Evolutionary conservation across 2,329 filamentous ascomycete genomes (phyloP).

Genomic region (Neurospora crassa): DNA sequence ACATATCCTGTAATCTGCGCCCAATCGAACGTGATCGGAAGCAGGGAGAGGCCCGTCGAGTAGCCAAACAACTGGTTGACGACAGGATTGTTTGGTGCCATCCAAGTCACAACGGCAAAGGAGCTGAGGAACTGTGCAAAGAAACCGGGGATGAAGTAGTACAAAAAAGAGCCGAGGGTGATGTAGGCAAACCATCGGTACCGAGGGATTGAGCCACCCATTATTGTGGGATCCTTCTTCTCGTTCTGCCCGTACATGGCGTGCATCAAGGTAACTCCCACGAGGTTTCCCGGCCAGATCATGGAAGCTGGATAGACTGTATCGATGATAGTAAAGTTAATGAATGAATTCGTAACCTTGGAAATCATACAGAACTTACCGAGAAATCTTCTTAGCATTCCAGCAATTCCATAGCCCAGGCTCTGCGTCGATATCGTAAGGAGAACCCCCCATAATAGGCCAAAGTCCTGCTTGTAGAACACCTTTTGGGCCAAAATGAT

Average conservation of each 20-base stretch:
- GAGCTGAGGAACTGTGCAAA: slow-evolving; percentile 60
- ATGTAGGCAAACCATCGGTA: slow-evolving; percentile 55
- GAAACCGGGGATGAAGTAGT: slow-evolving; percentile 62
- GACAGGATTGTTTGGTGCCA: slow-evolving; percentile 56
- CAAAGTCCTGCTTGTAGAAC: slow-evolving; percentile 64
- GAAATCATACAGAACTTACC: slow-evolving; percentile 27
- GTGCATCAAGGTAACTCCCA: slow-evolving; percentile 58
- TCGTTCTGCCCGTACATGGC: slow-evolving; percentile 59
- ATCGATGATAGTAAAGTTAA: slow-evolving; percentile 6
- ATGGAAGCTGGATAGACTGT: slow-evolving; percentile 56
- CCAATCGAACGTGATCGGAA: slow-evolving; percentile 72
- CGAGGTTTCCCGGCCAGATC: slow-evolving; percentile 64
- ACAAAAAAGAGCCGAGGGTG: slow-evolving; percentile 48
- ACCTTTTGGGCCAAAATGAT: slow-evolving; percentile 61
- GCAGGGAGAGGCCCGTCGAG: slow-evolving; percentile 53
- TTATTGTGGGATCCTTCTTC: slow-evolving; percentile 36
- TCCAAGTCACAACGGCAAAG: slow-evolving; percentile 64
- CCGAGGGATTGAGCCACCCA: slow-evolving; percentile 57
- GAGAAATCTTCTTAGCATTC: slow-evolving; percentile 55
- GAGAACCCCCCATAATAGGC: slow-evolving; percentile 55
- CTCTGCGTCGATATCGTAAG: slow-evolving; percentile 61
- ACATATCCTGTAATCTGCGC: slow-evolving; percentile 61
- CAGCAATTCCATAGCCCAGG: slow-evolving; percentile 59
- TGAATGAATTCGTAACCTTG: background rate
- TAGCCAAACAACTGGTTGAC: slow-evolving; percentile 68